Evolutionary conservation across 495 filamentous ascomycete species (phyloP), one percentile per base, ranked within the genome.

Genomic region (Lasiosphaeria miniovina): DNA sequence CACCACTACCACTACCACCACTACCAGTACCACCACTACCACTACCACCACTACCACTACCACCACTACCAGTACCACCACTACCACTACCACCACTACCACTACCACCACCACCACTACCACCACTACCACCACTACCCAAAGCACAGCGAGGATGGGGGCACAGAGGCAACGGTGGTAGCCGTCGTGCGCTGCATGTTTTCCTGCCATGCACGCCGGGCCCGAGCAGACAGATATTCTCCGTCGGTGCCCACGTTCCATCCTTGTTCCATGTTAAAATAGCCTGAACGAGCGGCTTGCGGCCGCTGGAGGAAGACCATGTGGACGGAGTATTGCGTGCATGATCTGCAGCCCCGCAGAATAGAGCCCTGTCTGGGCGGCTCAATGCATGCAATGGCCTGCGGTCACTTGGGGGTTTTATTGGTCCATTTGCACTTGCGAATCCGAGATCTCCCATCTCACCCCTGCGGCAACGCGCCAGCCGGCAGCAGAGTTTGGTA

Each of bases 211-310:
- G 48, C 17, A 36, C 35, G 36, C 36, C 38, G 31, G 51, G 40
- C 36, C 32, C 52, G 58, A 11, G 45, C 54, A 62, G 46, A 24
- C 56, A 49, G 52, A 33, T 34, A 38, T 36, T 55, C 15, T n/a
- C 58, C 43, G 40, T 49, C 35, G 51, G 36, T 54, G 53, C 43
- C 50, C 54, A 40, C 58, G 65, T 67, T 67, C 65, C 65, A 67
- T 61, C 49, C 51, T 51, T 52, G 65, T 67, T 67, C 65, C 65
- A 65, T 52, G 51, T 65, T 54, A 56, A 64, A 64, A 67, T 60
- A 67, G 65, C 63, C 63, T 65, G 63, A 62, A 53, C 60, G 24
- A 46, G 52, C 46, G 6, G 3, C 12, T 57, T 17, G 24, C 24
- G 24, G 24, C 24, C 36, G 36, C 53, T 36, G 10, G 52, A 36